phyloP scores from a whole-genome alignment of 2,329 filamentous ascomycete genomes.

The Lecanicillium sp. region DNA sequence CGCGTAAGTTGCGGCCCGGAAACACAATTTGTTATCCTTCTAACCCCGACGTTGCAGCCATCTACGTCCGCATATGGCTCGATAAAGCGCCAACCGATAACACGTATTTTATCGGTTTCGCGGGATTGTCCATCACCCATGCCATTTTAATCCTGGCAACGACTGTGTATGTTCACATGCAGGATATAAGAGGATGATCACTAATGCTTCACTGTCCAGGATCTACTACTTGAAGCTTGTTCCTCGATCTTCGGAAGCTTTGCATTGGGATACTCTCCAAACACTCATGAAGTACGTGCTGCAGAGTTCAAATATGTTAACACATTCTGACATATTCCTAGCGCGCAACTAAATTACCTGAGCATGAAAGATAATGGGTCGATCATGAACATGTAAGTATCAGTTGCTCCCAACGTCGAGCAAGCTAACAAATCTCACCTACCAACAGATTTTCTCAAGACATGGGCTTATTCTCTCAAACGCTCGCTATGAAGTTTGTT shows the following conservation, averaged over 20 bases:
- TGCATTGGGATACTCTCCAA: background rate
- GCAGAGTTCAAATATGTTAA: background rate
- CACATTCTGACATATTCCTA: slow-evolving; percentile 15
- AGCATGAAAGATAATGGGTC: slow-evolving; percentile 33
- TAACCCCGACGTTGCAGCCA: slow-evolving; percentile 6
- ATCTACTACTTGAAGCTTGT: background rate
- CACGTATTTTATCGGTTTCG: background rate
- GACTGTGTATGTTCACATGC: background rate
- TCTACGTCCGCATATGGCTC: slow-evolving; percentile 10
- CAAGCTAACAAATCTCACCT: background rate
- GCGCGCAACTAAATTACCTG: slow-evolving; percentile 36
- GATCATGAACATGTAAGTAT: slow-evolving; percentile 30
- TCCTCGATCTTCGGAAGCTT: background rate
- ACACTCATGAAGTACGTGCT: slow-evolving; percentile 14
- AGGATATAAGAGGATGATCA: background rate
- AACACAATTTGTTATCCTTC: background rate
- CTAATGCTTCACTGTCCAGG: background rate
- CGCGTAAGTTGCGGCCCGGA: background rate
- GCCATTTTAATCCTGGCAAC: background rate
- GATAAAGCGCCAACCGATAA: background rate
- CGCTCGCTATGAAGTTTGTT: slow-evolving; percentile 25
- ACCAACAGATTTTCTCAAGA: slow-evolving; percentile 26
- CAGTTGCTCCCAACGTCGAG: background rate
- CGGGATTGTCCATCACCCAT: background rate
- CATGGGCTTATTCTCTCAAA: slow-evolving; percentile 27